Base-by-base conservation (phyloP, 2,329 filamentous ascomycete species). In the Xylaria sp. region DNA sequence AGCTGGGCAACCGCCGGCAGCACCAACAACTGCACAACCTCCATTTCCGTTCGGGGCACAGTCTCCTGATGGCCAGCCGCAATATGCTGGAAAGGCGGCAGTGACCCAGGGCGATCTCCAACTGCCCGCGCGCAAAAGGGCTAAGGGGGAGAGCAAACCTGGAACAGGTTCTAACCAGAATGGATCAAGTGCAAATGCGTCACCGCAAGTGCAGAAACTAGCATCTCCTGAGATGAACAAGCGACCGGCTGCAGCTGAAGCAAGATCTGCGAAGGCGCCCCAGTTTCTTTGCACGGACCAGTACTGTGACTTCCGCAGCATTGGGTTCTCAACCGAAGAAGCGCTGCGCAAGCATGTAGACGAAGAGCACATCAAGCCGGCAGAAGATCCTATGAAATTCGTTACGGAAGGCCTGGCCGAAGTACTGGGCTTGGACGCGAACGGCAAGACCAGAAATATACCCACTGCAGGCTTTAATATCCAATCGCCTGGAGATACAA, bases 51-150 rank as follows among this genome's bases (percentile, higher is more conserved):
- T 88, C 58, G 82, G 82, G 11, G 82, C 79, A 17, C 76, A 79
- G 8, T 87, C 86, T 5, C 86, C 87, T 31, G 83, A 86, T 64
- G 86, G 85, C 11, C 82, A 84, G 58, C 86, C 86, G 1, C 79
- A 77, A 6, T 87, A 87, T 64, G 80, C 83, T 46, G 78, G 75
- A 71, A 83, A 80, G 71, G 77, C 81, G 1, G 77, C 81, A 52
- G 74, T 87, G 31, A 84, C 85, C 35, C 77, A 79, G 55, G 79
- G 81, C 0, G 83, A 84, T 54, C 76, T 89, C 37, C 80, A 84
- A 53, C 75, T 87, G 21, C 87, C 86, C 4, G 77, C 82, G 4
- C 76, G 80, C 13, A 87, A 88, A 74, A 87, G 83, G 76, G 71
- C 76, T 37, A 88, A 84, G 77, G 79, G 79, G 1, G 77, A 75